Base-by-base conservation (phyloP, 176 grass and related monocot species). In the Alloteropsis semialata region DNA sequence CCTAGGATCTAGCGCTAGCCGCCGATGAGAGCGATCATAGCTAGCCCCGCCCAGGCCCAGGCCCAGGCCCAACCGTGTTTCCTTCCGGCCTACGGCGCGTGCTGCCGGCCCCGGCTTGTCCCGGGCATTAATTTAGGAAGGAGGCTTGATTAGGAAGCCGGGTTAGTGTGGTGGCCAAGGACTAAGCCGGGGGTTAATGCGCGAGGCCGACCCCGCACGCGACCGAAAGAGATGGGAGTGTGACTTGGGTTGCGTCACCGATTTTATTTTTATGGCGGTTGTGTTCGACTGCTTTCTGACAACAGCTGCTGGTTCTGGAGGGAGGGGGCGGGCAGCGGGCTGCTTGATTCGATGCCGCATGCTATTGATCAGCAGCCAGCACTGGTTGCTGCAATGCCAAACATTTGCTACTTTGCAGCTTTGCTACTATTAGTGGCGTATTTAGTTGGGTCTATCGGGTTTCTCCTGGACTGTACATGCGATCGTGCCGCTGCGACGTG, bases 61-160 rank as follows among this genome's bases (percentile, higher is more conserved):
- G n/a, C n/a, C n/a, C n/a, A n/a, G n/a, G 37, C 24, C 59, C 24
- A 37, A 7, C 46, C 37, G 8, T 36, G 46, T 87, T 87, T 75
- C 42, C 77, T 81, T 87, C 8, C 45, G 14, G 57, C 34, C 8
- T 80, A 79, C 65, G 76, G 64, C 25, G 54, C 66, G 54, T 64
- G n/a, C 34, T 74, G 55, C 76, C 12, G n/a, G n/a, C n/a, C n/a
- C n/a, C n/a, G n/a, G n/a, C n/a, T n/a, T n/a, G n/a, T 63, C 8
- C 33, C 48, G n/a, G 21, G 50, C 65, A 44, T 59, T 5, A 45
- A 24, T n/a, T 22, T 24, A n/a, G 7, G 11, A 0, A 0, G 27
- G 27, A 17, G 17, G 56, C 65, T 66, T 76, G 36, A 55, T 66
- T 43, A 78, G 15, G 49, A 39, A 73, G 55, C 32, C 24, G 29